Evolutionary conservation across 1,139 yeast genomes (phyloP), one percentile per base, ranked within the genome.

Genomic region (Saccharomyces hybrid): DNA sequence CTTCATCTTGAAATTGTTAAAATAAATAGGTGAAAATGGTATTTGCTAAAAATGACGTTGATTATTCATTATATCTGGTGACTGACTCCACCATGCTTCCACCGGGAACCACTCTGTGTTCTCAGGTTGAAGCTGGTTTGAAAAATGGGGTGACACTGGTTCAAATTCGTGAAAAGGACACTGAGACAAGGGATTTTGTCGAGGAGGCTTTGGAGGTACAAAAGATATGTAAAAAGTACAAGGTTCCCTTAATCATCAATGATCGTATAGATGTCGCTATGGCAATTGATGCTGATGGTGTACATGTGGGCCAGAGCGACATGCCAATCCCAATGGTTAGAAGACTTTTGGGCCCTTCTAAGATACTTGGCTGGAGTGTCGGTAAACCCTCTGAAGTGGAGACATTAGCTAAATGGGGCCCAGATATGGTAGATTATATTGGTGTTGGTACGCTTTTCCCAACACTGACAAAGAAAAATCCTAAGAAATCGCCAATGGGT

Each of bases 261-360:
- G 97, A 91, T 66, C 74, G 97, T 49, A 79, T 89, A 6, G 98
- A 91, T 66, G 89, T 91, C 5, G 97, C 97, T 0, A 73, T 90
- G 52, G 97, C 97, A 0, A 76, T 88, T 54, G 95, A 81, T 62
- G 96, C 96, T 0, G 97, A 89, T 57, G 96, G 96, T 41, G 86
- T 91, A 14, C 98, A 91, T 72, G 89, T 91, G 23, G 98, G 98
- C 1, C 97, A 90, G 69, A 93, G 86, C 55, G 98, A 91, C 66
- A 87, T 91, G 88, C 76, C 75, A n/a, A 85, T 86, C 2, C 69
- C 70, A 1, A 60, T 76, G 28, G 95, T 82, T 0, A 71, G 97
- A 46, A 67, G 75, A 61, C 64, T 88, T 46, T 70, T 91, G 26
- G 97, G 97, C 0, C 79, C 83, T 0, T 75, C 80, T 56, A 88